Conservation (phyloP, 1,284 basidiomycete species). For the Malassezia globosa region DNA sequence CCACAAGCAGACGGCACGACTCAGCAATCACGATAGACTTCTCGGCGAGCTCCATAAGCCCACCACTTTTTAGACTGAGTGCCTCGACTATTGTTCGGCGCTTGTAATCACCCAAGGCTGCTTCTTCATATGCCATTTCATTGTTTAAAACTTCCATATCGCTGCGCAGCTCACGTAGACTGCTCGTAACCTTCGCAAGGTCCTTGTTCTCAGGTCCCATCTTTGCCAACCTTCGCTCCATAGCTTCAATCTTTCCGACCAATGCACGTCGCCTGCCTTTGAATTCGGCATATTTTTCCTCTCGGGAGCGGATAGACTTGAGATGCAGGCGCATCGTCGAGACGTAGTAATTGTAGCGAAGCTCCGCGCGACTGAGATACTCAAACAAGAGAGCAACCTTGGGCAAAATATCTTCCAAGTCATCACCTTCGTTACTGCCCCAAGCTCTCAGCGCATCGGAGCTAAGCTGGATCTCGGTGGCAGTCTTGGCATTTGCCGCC, state of each 20-base stretch:
- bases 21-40: slow-evolving; percentile 77
- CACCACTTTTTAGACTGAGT: slow-evolving; percentile 77
- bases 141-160: slow-evolving; percentile 67
- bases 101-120: slow-evolving; percentile 73
- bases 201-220: slow-evolving; percentile 85
- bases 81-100: slow-evolving; percentile 59
- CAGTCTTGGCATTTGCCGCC: slow-evolving; percentile 59
- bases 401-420: slow-evolving; percentile 68
- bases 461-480: slow-evolving; percentile 59
- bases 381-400: slow-evolving; percentile 62
- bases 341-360: slow-evolving; percentile 64
- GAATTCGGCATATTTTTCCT: slow-evolving; percentile 70
- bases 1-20: slow-evolving; percentile 64
- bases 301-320: slow-evolving; percentile 63
- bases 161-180: slow-evolving; percentile 61
- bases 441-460: slow-evolving; percentile 65
- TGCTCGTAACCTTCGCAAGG: slow-evolving; percentile 62
- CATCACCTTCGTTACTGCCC: slow-evolving; percentile 75
- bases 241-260: slow-evolving; percentile 65
- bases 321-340: slow-evolving; percentile 57
- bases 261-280: slow-evolving; percentile 61
- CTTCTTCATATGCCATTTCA: slow-evolving; percentile 73
- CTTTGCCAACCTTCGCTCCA: slow-evolving; percentile 76
- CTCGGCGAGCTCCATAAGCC: slow-evolving; percentile 70
- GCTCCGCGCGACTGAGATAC: slow-evolving; percentile 61